Evolutionary conservation across 306 rosid species (phyloP), one percentile per base, ranked within the genome.

Genomic region (Carpinus viminea): DNA sequence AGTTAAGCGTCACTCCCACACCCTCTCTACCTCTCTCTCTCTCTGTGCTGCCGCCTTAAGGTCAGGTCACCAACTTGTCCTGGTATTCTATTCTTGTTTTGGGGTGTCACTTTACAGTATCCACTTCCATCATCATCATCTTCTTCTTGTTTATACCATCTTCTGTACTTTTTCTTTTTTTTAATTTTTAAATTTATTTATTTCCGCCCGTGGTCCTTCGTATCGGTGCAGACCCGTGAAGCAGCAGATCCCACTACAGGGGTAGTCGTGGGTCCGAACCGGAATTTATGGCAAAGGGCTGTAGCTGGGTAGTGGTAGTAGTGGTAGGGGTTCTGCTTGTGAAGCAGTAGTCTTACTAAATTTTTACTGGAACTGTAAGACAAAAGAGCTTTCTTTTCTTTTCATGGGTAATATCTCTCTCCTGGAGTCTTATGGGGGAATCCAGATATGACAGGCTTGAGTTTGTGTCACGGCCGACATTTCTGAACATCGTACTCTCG

Each of bases 381-480:
- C 12, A 59, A 59, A 59, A 59, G 65, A 59, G 65, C 65, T 31
- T 56, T 56, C 28, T 8, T 62, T 31, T 62, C 69, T 7, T 62
- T 62, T 62, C 69, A 6, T 31, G 46, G 45, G 43, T 31, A 31
- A 15, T 31, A 28, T 62, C 43, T 62, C 18, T 31, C 41, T 62
- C 28, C 69, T 31, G 69, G 45, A 62, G 45, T 62, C 45, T 34
- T 62, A 28, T 62, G 41, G 46, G 41, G 46, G 20, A 53, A 62
- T 62, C 69, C 69, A 31, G 69, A 62, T 31, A 62, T 62, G 69
- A 62, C 69, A 62, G 69, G 6, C 20, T 31, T 62, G 8, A 62
- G 69, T 28, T 62, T 31, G 20, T 62, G 69, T 28, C 69, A 15
- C n/a, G 69, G 69, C 69, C 20, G 46, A 13, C 69, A 62, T 62